phyloP scores from a whole-genome alignment of 106 monocot genomes.

The Vanilla planifolia region DNA sequence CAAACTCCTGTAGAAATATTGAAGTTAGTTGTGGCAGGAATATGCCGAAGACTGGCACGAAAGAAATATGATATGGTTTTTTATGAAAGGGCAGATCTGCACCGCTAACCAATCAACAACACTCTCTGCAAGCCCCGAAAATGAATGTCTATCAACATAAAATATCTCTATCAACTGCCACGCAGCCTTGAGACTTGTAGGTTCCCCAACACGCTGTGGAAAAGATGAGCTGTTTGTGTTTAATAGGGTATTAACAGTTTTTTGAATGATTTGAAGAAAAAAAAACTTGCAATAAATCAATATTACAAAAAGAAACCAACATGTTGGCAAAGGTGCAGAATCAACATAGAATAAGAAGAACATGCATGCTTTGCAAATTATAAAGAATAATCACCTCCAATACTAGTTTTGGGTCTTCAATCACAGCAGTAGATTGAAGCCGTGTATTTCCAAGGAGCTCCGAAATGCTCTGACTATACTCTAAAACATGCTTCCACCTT shows the following conservation, averaged over 20 bases:
- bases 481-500: conserved; percentile 78
- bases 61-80: not conserved
- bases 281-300: not conserved
- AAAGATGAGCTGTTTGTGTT: not conserved
- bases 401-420: conserved; percentile 56
- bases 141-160: conserved; percentile 76
- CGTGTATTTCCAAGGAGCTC: conserved; percentile 43
- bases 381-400: conserved; percentile 34
- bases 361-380: not conserved
- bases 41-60: not conserved
- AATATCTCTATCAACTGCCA: conserved; percentile 88
- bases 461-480: conserved; percentile 67
- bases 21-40: not conserved
- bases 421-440: conserved; percentile 20
- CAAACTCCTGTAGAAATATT: conserved; percentile 59
- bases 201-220: conserved; percentile 38
- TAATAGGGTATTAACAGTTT: not conserved
- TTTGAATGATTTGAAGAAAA: not conserved
- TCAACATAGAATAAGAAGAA: not conserved
- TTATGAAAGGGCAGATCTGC: conserved; percentile 29
- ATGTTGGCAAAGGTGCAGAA: not conserved
- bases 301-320: not conserved
- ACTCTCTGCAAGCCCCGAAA: conserved; percentile 73
- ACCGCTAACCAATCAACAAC: conserved; percentile 97
- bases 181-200: conserved; percentile 68